A percentile compares a stretch with the other conserved stretches of the same genome.
phyloP scores from a whole-genome alignment of 129 eudicot genomes.

The Ambrosia artemisiifolia region DNA sequence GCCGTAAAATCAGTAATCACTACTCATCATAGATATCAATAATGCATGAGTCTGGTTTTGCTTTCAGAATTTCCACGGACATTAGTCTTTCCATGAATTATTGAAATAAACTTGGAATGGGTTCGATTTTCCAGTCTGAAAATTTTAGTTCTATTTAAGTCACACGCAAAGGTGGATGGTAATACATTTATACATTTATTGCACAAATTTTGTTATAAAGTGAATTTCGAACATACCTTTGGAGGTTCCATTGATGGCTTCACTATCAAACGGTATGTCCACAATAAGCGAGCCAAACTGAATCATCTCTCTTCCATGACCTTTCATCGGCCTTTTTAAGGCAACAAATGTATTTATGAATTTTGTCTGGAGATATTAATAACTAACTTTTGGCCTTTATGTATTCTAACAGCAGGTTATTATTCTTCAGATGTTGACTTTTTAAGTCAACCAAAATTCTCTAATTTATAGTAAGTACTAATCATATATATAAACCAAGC shows the following conservation, averaged over 20 bases:
- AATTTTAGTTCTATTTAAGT: constrained; percentile 1
- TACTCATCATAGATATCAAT: constrained; percentile 65
- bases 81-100: constrained; percentile 53
- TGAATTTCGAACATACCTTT: constrained; percentile 45
- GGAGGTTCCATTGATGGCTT: constrained; percentile 26
- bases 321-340: constrained; percentile 64
- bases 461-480: no score
- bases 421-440: no score
- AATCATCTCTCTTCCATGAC: constrained; percentile 82
- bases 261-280: constrained; percentile 39
- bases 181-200: background rate
- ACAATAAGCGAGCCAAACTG: constrained; percentile 63
- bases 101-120: constrained; percentile 62
- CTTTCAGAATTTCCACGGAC: constrained; percentile 44
- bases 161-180: background rate
- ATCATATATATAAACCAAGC: no score
- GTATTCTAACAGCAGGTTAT: no score
- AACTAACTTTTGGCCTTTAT: no score
- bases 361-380: no score
- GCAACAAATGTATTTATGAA: constrained; percentile 42
- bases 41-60: constrained; percentile 70
- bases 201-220: background rate
- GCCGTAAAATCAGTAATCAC: background rate
- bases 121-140: constrained; percentile 63
- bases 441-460: no score